Conservation (phyloP, 805 yeast genomes). For the Geotrichum ghanense region DNA sequence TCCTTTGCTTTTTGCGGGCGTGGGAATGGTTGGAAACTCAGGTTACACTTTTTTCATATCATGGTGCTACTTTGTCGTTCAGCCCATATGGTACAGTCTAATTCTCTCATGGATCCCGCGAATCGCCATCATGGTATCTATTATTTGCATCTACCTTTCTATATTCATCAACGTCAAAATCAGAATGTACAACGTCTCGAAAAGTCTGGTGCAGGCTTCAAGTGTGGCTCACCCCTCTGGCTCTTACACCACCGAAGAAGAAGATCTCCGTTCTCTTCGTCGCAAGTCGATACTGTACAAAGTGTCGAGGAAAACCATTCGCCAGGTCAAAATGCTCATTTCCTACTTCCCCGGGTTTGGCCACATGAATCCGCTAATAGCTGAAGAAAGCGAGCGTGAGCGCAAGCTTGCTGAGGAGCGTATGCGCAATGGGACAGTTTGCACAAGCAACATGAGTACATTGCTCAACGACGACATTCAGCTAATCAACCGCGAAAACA, state of each 20-base stretch:
- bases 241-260: conserved; percentile 3
- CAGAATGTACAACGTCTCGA: conserved; percentile 14
- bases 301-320: conserved; percentile 1
- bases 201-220: conserved; percentile 18
- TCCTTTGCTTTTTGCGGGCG: conserved; percentile 47
- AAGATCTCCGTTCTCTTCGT: conserved; percentile 3
- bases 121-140: conserved; percentile 47
- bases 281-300: conserved; percentile 2
- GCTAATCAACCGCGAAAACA: conserved; percentile 31
- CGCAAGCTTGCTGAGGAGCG: neutral
- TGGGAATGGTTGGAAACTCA: conserved; percentile 47
- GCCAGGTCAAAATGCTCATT: conserved; percentile 2
- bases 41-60: conserved; percentile 44
- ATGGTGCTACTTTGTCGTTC: conserved; percentile 59
- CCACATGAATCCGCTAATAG: conserved; percentile 6
- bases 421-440: conserved; percentile 4
- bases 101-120: conserved; percentile 76
- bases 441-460: conserved; percentile 5
- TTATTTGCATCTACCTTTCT: conserved; percentile 50
- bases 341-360: conserved; percentile 10
- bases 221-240: neutral
- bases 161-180: conserved; percentile 56
- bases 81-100: conserved; percentile 61
- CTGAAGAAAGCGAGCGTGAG: conserved; percentile 7
- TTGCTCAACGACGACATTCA: conserved; percentile 4